Percentiles rank a stretch among this genome's conserved stretches.
phyloP scores from a whole-genome alignment of 768 basidiomycete species.

The Hericium erinaceus region DNA sequence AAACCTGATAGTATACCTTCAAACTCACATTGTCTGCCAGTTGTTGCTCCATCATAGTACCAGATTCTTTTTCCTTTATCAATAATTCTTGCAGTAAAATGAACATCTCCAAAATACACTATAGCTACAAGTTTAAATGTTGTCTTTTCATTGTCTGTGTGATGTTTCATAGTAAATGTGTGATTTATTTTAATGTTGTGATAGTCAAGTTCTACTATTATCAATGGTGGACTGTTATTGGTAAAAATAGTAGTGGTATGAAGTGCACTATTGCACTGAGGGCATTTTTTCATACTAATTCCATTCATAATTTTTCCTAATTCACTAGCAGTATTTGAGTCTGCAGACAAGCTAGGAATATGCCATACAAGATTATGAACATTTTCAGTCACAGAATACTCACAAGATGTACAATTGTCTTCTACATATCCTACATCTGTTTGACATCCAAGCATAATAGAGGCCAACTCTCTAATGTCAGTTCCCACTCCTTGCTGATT shows the following conservation, averaged over 20 bases:
- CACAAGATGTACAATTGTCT: background rate
- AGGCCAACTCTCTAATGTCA: background rate
- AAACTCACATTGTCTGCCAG: background rate
- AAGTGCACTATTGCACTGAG: background rate
- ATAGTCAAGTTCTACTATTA: background rate
- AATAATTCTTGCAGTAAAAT: conserved; percentile 17
- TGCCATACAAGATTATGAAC: background rate
- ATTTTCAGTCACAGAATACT: background rate
- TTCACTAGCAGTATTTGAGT: background rate
- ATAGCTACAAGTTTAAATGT: conserved; percentile 10
- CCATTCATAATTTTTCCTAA: background rate
- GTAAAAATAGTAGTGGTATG: background rate
- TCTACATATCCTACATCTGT: background rate
- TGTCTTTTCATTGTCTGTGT: background rate
- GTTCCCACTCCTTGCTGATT: background rate
- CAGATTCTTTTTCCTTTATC: conserved; percentile 11
- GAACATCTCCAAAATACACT: conserved; percentile 15
- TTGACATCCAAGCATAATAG: background rate
- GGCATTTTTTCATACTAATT: background rate
- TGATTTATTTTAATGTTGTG: background rate
- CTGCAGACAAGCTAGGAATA: background rate
- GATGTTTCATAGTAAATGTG: background rate
- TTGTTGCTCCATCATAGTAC: conserved; percentile 19
- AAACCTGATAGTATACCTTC: background rate
- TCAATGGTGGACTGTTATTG: background rate